A percentile compares a stretch with the other conserved stretches of the same genome.
Evolutionary conservation across 768 basidiomycete species (phyloP).

Genomic region (Suillus tomentosus): DNA sequence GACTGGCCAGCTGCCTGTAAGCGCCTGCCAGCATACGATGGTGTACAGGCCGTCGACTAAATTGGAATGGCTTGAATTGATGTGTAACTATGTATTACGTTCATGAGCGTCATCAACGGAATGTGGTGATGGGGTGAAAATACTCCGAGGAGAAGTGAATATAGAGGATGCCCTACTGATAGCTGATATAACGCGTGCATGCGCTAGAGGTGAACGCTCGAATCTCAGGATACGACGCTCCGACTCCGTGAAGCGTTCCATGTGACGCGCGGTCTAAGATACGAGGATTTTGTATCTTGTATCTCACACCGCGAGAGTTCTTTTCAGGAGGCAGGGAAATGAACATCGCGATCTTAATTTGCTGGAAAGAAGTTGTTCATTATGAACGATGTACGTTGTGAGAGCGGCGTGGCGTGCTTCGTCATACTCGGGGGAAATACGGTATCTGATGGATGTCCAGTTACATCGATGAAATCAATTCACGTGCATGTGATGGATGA

Average conservation of each 20-base stretch:
- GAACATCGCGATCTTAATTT: conserved; percentile 3
- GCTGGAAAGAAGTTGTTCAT: background rate
- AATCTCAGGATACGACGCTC: background rate
- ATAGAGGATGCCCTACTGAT: conserved; percentile 12
- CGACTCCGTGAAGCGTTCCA: conserved; percentile 7
- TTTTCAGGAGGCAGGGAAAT: background rate
- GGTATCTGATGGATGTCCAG: background rate
- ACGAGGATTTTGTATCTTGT: conserved; percentile 3
- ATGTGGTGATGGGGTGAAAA: conserved; percentile 3
- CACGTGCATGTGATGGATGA: background rate
- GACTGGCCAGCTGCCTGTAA: conserved; percentile 78
- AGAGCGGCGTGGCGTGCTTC: conserved; percentile 6
- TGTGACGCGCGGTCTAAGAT: background rate
- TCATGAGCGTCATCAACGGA: background rate
- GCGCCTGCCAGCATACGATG: conserved; percentile 78
- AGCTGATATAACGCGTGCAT: conserved; percentile 5
- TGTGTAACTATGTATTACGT: conserved; percentile 5
- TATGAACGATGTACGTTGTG: conserved; percentile 1
- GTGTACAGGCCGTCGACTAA: conserved; percentile 79
- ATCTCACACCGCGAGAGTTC: background rate
- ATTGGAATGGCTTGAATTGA: conserved; percentile 3
- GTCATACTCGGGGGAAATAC: background rate
- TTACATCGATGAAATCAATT: background rate
- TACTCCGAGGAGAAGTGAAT: conserved; percentile 22
- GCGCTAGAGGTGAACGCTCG: background rate